These are phyloP conservation scores for Bullera alba DNA, from an alignment of 768 basidiomycete genomes.

Conservation along the genomic window DNA sequence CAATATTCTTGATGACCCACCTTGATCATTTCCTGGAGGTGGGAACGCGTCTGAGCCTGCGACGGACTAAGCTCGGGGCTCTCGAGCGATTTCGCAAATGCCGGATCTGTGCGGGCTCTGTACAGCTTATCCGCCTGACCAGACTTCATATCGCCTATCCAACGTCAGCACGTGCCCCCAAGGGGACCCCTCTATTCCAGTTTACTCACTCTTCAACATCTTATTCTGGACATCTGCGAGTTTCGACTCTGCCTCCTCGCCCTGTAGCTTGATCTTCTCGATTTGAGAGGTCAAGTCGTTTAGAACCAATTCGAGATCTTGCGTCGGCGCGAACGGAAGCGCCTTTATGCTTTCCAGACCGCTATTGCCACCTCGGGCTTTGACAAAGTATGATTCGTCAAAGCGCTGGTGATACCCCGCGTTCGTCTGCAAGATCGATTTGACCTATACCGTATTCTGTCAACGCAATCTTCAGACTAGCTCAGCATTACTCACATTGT, in stretches of 20 bases:
- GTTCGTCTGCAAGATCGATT: constrained; percentile 47
- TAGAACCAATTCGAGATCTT: constrained; percentile 51
- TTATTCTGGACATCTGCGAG: constrained; percentile 39
- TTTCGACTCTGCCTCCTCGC: constrained; percentile 12
- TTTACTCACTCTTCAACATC: constrained; percentile 40
- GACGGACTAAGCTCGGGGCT: constrained; percentile 78
- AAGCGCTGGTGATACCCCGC: constrained; percentile 42
- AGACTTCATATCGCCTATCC: constrained; percentile 65
- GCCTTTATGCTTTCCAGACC: constrained; percentile 60
- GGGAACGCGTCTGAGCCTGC: constrained; percentile 71
- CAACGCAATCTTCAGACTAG: no score
- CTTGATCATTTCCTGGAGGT: constrained; percentile 65
- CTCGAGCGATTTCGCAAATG: constrained; percentile 68
- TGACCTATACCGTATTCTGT: no score
- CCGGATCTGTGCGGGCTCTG: constrained; percentile 68
- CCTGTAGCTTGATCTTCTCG: constrained; percentile 9
- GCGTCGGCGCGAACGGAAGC: constrained; percentile 51
- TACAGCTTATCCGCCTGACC: constrained; percentile 78
- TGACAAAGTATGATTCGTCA: constrained; percentile 20
- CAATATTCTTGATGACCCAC: no score
- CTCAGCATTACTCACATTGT: constrained; percentile 51
- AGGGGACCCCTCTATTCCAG: neutral
- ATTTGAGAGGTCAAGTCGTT: constrained; percentile 19
- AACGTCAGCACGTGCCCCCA: no score
- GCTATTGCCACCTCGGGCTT: constrained; percentile 48